These are phyloP conservation scores for Suillus placidus DNA, from an alignment of 768 basidiomycete genomes.

Conservation along the genomic window DNA sequence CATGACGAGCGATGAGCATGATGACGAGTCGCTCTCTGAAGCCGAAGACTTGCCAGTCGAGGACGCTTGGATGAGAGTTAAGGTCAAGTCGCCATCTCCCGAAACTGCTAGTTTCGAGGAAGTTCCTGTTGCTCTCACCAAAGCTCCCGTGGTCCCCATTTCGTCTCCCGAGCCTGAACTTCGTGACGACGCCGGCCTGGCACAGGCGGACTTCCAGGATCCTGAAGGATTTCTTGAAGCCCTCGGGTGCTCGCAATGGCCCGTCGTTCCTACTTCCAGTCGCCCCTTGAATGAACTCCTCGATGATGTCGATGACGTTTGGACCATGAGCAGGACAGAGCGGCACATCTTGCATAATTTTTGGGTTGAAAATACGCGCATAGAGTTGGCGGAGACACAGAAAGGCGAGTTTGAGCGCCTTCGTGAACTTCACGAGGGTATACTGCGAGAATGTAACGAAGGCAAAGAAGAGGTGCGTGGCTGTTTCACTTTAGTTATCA, in stretches of 20 bases:
- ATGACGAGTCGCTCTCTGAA: constrained; percentile 13
- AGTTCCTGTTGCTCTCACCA: neutral
- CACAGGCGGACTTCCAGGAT: constrained; percentile 24
- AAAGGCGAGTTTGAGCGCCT: constrained; percentile 46
- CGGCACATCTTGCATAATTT: constrained; percentile 44
- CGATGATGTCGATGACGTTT: constrained; percentile 40
- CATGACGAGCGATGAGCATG: constrained; percentile 16
- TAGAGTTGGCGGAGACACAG: constrained; percentile 30
- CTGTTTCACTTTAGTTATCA: neutral
- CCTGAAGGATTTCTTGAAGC: constrained; percentile 39
- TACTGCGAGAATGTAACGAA: constrained; percentile 38
- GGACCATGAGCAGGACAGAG: constrained; percentile 57
- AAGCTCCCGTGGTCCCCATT: no score
- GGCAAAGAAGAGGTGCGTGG: constrained; percentile 56
- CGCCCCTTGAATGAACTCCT: constrained; percentile 45
- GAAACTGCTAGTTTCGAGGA: constrained; percentile 2
- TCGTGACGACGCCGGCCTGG: neutral
- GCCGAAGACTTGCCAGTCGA: constrained; percentile 21
- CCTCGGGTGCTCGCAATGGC: constrained; percentile 39
- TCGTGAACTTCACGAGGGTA: constrained; percentile 44
- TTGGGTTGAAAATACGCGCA: constrained; percentile 51
- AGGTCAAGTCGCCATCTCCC: neutral
- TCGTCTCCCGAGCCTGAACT: neutral
- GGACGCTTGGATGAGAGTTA: constrained; percentile 35
- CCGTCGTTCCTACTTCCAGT: constrained; percentile 39